These are phyloP conservation scores for Croton laevigatus DNA, from an alignment of 441 rosid species.

Conservation along the genomic window DNA sequence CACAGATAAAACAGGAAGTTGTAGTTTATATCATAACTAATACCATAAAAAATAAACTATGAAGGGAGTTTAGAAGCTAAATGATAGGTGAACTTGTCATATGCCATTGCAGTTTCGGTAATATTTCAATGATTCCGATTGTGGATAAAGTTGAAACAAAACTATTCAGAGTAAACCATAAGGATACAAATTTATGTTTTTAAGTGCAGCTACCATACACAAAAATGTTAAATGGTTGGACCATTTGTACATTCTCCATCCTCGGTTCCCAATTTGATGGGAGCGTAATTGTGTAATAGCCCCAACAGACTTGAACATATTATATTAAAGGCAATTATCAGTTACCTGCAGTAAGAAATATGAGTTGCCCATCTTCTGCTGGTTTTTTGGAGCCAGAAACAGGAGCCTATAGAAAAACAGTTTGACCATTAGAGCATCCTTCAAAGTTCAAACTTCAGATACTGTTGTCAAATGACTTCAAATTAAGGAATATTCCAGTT, in stretches of 20 bases:
- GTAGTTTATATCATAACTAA: not conserved
- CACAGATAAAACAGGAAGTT: conserved; percentile 6
- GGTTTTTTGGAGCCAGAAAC: conserved; percentile 97
- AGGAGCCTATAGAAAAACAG: conserved; percentile 59
- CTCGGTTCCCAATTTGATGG: not conserved
- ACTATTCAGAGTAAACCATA: not conserved
- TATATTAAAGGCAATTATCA: not conserved
- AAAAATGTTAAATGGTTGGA: not conserved
- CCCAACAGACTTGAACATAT: not conserved
- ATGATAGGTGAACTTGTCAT: not conserved
- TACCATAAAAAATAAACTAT: not conserved
- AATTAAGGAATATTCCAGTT: not conserved
- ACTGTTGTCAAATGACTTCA: conserved; percentile 9
- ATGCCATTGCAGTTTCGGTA: not conserved
- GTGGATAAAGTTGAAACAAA: not conserved
- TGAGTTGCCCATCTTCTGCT: conserved; percentile 88
- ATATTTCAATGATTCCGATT: not conserved
- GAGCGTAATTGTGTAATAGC: not conserved
- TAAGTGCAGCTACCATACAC: not conserved
- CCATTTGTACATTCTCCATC: not conserved
- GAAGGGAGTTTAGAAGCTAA: not conserved
- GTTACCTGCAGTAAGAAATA: conserved; percentile 89
- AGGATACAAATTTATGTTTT: not conserved
- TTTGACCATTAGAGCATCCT: conserved; percentile 5
- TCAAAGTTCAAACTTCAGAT: not conserved